Percentiles rank a stretch among this genome's conserved stretches.
Conservation (phyloP, 257 asterid genomes). For the Plantago major region DNA sequence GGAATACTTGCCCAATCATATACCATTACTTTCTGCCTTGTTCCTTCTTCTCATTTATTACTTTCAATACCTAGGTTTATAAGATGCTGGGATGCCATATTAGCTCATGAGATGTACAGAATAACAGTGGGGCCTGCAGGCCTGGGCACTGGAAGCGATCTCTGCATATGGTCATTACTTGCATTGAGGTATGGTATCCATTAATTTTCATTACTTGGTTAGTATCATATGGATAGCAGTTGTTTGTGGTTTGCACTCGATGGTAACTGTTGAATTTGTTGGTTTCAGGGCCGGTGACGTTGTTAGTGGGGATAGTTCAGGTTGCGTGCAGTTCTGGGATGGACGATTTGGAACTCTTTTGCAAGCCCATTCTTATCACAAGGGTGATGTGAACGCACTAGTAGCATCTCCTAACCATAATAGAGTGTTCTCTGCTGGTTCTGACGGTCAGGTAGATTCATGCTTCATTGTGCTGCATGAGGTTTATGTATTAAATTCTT, state of each 20-base stretch:
- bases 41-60: neutral
- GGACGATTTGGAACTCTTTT: slow-evolving; percentile 77
- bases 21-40: slow-evolving; percentile 9
- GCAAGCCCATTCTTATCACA: slow-evolving; percentile 81
- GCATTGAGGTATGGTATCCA: slow-evolving; percentile 51
- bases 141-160: slow-evolving; percentile 55
- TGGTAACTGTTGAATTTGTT: neutral
- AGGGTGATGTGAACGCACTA: slow-evolving; percentile 87
- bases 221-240: neutral
- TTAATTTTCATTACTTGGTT: neutral
- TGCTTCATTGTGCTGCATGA: neutral
- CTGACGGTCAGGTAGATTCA: slow-evolving; percentile 88
- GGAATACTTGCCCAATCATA: neutral
- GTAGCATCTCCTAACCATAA: slow-evolving; percentile 82
- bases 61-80: slow-evolving; percentile 43
- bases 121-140: slow-evolving; percentile 84
- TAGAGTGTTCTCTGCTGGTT: slow-evolving; percentile 88
- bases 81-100: slow-evolving; percentile 84
- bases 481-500: neutral
- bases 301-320: slow-evolving; percentile 83
- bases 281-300: slow-evolving; percentile 51
- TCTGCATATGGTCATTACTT: slow-evolving; percentile 84
- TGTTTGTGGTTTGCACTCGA: neutral
- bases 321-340: slow-evolving; percentile 93
- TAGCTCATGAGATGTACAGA: slow-evolving; percentile 63